These are phyloP conservation scores for Jimgerdemannia flammicorona DNA, from an alignment of 192 early-diverging fungal genomes.

Conservation along the genomic window DNA sequence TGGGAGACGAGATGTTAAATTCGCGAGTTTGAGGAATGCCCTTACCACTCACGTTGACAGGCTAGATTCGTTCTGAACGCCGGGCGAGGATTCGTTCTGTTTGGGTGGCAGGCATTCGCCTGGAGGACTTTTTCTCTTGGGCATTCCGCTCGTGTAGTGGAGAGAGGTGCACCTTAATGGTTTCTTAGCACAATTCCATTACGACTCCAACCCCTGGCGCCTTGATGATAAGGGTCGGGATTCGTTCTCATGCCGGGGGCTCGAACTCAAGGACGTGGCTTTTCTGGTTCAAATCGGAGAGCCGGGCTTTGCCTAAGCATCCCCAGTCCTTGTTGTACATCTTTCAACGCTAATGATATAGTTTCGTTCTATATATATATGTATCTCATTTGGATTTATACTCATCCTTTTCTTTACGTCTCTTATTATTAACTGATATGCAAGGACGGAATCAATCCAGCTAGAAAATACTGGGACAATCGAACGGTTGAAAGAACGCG, in stretches of 20 bases:
- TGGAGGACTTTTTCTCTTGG: background rate
- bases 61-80: background rate
- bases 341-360: background rate
- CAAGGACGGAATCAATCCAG: background rate
- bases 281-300: background rate
- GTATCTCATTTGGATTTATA: background rate
- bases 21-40: background rate
- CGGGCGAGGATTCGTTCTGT: background rate
- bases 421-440: background rate
- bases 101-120: background rate
- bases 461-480: background rate
- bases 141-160: background rate
- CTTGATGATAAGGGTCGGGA: background rate
- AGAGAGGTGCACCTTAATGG: background rate
- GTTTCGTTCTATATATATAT: background rate
- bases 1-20: background rate
- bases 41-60: background rate
- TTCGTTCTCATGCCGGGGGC: background rate
- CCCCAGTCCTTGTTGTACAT: background rate
- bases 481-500: background rate
- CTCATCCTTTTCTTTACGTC: background rate
- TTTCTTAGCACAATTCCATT: background rate
- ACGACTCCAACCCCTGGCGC: background rate
- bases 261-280: background rate
- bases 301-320: background rate